phyloP scores from a whole-genome alignment of 2,329 filamentous ascomycete genomes.

The Paraphoma sp. region DNA sequence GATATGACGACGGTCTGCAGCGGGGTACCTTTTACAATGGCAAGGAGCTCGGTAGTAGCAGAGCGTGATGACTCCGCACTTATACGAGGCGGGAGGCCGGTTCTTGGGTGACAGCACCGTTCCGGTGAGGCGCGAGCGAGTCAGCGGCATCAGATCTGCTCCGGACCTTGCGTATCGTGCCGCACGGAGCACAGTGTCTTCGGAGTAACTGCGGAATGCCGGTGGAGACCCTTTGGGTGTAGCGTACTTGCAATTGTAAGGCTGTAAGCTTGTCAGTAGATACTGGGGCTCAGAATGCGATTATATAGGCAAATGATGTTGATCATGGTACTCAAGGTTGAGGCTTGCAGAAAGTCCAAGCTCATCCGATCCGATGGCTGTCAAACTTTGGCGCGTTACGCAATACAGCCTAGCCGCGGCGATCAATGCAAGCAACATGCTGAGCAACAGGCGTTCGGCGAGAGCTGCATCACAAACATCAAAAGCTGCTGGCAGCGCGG shows the following conservation, averaged over 20 bases:
- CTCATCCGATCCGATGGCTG: neutral
- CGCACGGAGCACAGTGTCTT: neutral
- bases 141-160: neutral
- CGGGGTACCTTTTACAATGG: constrained; percentile 3
- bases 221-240: neutral
- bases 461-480: constrained; percentile 18
- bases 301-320: neutral
- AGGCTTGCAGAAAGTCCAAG: neutral
- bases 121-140: neutral
- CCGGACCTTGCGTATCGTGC: neutral
- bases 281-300: neutral
- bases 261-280: neutral
- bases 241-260: neutral
- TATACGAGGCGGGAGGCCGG: neutral
- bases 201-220: neutral
- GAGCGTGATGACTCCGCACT: neutral
- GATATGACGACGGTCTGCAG: constrained; percentile 32
- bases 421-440: constrained; percentile 13
- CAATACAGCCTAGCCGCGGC: constrained; percentile 14
- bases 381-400: constrained; percentile 4
- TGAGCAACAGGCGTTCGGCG: constrained; percentile 12
- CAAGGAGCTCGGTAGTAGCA: neutral
- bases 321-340: constrained; percentile 1
- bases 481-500: constrained; percentile 23
- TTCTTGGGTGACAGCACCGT: neutral